These are phyloP conservation scores for Mycena rebaudengoi DNA, from an alignment of 768 basidiomycete species.

Conservation along the genomic window DNA sequence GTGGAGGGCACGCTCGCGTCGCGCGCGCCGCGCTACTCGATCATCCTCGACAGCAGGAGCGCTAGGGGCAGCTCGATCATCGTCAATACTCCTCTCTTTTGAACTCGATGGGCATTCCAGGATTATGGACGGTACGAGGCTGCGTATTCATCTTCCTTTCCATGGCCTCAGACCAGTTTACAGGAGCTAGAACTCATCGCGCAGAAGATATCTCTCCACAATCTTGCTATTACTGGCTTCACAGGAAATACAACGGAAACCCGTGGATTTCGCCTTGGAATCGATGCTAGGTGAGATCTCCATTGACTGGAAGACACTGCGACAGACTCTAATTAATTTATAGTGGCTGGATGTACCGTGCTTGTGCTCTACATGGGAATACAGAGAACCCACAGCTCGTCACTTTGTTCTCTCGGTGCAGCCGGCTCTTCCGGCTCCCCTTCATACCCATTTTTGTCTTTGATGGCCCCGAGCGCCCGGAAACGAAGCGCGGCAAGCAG, in stretches of 20 bases:
- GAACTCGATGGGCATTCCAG: conserved; percentile 25
- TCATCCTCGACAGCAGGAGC: conserved; percentile 70
- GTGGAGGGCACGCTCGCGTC: conserved; percentile 73
- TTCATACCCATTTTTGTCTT: conserved; percentile 57
- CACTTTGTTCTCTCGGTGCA: conserved; percentile 51
- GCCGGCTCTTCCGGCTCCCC: conserved; percentile 45
- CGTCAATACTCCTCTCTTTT: too few relatives aligned
- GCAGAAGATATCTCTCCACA: conserved; percentile 41
- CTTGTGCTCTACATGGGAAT: conserved; percentile 42
- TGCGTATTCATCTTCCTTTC: conserved; percentile 6
- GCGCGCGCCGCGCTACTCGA: conserved; percentile 65
- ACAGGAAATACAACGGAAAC: conserved; percentile 36
- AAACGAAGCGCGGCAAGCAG: conserved; percentile 46
- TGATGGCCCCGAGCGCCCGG: conserved; percentile 54
- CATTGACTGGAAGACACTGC: neutral
- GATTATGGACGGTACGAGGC: conserved; percentile 27
- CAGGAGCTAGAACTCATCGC: conserved; percentile 46
- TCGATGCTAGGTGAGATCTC: conserved; percentile 42
- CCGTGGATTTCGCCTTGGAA: conserved; percentile 46
- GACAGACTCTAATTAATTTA: neutral
- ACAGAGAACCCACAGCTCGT: conserved; percentile 52
- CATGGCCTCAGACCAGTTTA: neutral
- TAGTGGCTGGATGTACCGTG: conserved; percentile 23
- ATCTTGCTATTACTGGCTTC: conserved; percentile 46
- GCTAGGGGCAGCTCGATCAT: too few relatives aligned